Base-by-base conservation (phyloP, 306 rosid species). In the Mucuna pruriens region DNA sequence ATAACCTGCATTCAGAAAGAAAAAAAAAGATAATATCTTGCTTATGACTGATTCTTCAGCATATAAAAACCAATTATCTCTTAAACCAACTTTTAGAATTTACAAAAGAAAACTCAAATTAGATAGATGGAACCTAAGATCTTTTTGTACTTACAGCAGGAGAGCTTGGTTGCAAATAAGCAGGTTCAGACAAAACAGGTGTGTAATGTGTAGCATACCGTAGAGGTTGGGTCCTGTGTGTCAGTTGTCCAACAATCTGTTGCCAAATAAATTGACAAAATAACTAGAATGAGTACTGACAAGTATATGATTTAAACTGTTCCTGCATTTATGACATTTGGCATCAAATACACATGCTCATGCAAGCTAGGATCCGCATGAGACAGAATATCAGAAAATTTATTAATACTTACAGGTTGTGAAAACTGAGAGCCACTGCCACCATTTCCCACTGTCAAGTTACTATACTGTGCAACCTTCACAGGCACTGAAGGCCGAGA, bases 201-300 rank as follows among this genome's bases (percentile, higher is more conserved):
- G 73, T 55, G 73, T 88, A 86, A 78, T 91, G 92, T 58, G 87
- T 77, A 79, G 91, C 78, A 87, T 88, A 89, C 79, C 92, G 86
- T 20, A 86, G 83, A 5, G 97, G 88, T 73, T 87, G 97, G 38
- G 87, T 74, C 87, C 97, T 86, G 71, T 87, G 90, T 52, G 88
- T 80, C 90, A 90, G 52, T 10, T 87, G 97, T 73, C 92, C 98
- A 84, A 92, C 81, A 85, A 90, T 85, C 97, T 91, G 83, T 70
- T 82, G 70, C 42, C 75, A 71, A 74, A 83, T 55, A 77, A 87
- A 63, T 70, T 23, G 20, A 45, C 12, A 31, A 40, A 74, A 48
- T 71, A 80, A 58, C 31, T 29, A 81, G 44, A 73, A 66, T 74
- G 63, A 71, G 82, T 71, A 57, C 75, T 16, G 58, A 52, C 20